Evolutionary conservation across 2,329 filamentous ascomycete species (phyloP).

Genomic region (Juglanconis oblonga): DNA sequence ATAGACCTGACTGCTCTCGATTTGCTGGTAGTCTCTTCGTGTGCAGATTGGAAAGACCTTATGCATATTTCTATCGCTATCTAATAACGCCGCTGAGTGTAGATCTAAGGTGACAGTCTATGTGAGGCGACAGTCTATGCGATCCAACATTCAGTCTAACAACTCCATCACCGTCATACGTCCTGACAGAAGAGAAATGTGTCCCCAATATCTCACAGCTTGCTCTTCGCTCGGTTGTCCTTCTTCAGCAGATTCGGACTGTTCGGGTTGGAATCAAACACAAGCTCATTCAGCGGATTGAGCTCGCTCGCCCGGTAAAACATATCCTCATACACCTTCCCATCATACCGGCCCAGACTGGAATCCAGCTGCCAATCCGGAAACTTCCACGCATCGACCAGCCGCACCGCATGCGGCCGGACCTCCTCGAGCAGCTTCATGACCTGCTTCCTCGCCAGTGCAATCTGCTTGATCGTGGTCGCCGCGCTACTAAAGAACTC

Average conservation of each 20-base stretch:
- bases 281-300: conserved; percentile 70
- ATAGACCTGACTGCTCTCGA: neutral
- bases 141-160: neutral
- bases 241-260: conserved; percentile 60
- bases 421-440: conserved; percentile 70
- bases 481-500: conserved; percentile 72
- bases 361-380: conserved; percentile 76
- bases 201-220: conserved; percentile 36
- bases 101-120: neutral
- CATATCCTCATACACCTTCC: conserved; percentile 75
- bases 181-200: neutral
- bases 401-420: conserved; percentile 66
- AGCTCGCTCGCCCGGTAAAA: conserved; percentile 69
- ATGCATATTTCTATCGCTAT: neutral
- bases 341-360: conserved; percentile 66
- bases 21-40: neutral
- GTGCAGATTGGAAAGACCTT: neutral
- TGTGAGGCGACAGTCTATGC: conserved; percentile 1
- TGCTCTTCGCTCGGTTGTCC: conserved; percentile 48
- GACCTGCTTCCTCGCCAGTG: conserved; percentile 63
- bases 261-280: conserved; percentile 70
- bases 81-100: neutral
- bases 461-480: conserved; percentile 69
- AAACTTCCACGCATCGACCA: conserved; percentile 75
- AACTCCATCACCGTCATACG: neutral